Percentiles rank a stretch among this genome's conserved stretches.
Evolutionary conservation across 768 basidiomycete species (phyloP).

Genomic region (Suillus hirtellus): DNA sequence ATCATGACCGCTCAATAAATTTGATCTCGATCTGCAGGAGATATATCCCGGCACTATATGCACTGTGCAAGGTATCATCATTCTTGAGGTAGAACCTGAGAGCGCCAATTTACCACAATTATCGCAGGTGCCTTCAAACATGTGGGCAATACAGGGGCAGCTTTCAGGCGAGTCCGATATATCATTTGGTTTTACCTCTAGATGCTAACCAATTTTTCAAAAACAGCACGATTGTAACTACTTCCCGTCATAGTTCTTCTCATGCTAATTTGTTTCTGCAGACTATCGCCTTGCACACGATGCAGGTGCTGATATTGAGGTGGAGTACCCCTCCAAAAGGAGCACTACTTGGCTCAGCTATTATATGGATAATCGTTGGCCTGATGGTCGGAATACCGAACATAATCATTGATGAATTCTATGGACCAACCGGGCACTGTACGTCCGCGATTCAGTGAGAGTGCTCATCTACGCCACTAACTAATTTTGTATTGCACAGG

Average conservation of each 20-base stretch:
- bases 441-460: constrained; percentile 13
- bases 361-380: constrained; percentile 42
- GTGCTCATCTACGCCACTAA: not conserved
- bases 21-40: constrained; percentile 17
- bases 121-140: constrained; percentile 37
- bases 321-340: constrained; percentile 31
- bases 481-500: constrained; percentile 30
- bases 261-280: constrained; percentile 12
- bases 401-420: constrained; percentile 36
- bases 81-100: not conserved
- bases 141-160: constrained; percentile 42
- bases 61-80: constrained; percentile 35
- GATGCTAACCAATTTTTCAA: constrained; percentile 8
- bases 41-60: constrained; percentile 34
- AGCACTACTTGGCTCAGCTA: constrained; percentile 32
- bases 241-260: not conserved
- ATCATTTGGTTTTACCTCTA: not conserved
- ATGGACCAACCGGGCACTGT: constrained; percentile 45
- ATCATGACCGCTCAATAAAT: not conserved
- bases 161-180: constrained; percentile 31
- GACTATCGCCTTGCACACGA: constrained; percentile 43
- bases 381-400: constrained; percentile 42
- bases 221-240: constrained; percentile 22
- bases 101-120: not conserved
- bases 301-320: constrained; percentile 38